Percentiles rank a stretch among this genome's conserved stretches.
Conservation (phyloP, 164 flowering plant genomes). For the Santalum album region DNA sequence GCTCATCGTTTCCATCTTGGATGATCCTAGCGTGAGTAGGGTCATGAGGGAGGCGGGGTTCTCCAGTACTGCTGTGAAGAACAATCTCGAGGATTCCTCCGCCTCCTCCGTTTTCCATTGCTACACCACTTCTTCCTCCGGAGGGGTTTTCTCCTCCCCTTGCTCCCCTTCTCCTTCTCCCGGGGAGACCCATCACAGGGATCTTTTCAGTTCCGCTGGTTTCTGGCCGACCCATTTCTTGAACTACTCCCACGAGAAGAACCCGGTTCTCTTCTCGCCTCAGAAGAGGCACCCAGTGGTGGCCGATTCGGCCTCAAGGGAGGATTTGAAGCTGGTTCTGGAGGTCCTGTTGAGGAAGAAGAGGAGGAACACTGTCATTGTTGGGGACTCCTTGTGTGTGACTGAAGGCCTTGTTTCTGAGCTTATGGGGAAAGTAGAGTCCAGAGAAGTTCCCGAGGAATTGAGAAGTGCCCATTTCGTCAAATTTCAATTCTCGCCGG, state of each 20-base stretch:
- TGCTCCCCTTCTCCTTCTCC: slow-evolving; percentile 34
- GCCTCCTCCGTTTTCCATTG: slow-evolving; percentile 44
- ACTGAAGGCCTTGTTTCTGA: slow-evolving; percentile 51
- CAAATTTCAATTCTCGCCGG: slow-evolving; percentile 44
- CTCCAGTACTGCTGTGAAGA: slow-evolving; percentile 70
- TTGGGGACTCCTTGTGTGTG: slow-evolving; percentile 44
- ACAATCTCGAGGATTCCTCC: slow-evolving; percentile 55
- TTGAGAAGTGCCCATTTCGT: slow-evolving; percentile 46
- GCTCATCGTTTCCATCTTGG: slow-evolving; percentile 76
- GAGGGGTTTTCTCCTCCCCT: slow-evolving; percentile 45
- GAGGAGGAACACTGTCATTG: slow-evolving; percentile 53
- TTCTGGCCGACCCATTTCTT: slow-evolving; percentile 52
- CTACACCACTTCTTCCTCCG: slow-evolving; percentile 23
- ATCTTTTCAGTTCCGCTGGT: slow-evolving; percentile 16
- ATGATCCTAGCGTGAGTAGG: slow-evolving; percentile 94
- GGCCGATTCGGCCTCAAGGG: slow-evolving; percentile 22
- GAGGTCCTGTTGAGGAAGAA: slow-evolving; percentile 53
- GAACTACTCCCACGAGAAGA: slow-evolving; percentile 35
- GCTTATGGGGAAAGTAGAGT: slow-evolving; percentile 49
- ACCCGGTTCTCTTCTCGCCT: slow-evolving; percentile 40
- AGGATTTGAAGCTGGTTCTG: slow-evolving; percentile 52
- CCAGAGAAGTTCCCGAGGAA: slow-evolving; percentile 64
- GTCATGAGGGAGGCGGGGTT: slow-evolving; percentile 97
- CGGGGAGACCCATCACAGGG: slow-evolving; percentile 11
- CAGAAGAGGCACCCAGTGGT: slow-evolving; percentile 23